A percentile compares a stretch with the other conserved stretches of the same genome.
Conservation (phyloP, 306 rosid genomes). For the Lupinus albus region DNA sequence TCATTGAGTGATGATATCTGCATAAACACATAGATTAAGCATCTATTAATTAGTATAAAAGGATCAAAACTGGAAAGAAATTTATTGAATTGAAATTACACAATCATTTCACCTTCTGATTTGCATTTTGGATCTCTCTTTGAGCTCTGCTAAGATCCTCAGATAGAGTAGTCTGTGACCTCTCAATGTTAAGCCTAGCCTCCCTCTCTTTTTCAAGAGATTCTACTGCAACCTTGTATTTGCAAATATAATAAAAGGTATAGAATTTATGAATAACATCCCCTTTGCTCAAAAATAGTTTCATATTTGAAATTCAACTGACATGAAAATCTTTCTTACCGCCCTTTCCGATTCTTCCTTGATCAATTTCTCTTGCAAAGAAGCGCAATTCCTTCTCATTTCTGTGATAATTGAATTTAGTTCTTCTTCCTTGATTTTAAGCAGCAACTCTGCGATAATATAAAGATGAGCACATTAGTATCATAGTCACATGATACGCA, state of each 20-base stretch:
- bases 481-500: no score
- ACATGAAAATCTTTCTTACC: slow-evolving; percentile 57
- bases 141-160: slow-evolving; percentile 89
- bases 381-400: slow-evolving; percentile 71
- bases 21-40: slow-evolving; percentile 39
- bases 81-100: slow-evolving; percentile 1
- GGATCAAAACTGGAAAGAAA: slow-evolving; percentile 16
- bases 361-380: slow-evolving; percentile 74
- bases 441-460: slow-evolving; percentile 58
- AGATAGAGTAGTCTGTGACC: slow-evolving; percentile 66
- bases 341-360: slow-evolving; percentile 81
- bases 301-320: neutral
- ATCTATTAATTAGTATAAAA: slow-evolving; percentile 8
- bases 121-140: slow-evolving; percentile 88
- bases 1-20: slow-evolving; percentile 93
- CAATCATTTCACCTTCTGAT: slow-evolving; percentile 73
- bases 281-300: slow-evolving; percentile 19
- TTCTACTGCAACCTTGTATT: slow-evolving; percentile 75
- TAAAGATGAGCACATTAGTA: slow-evolving; percentile 23
- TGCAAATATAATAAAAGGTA: slow-evolving; percentile 20
- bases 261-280: slow-evolving; percentile 28
- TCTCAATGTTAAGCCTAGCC: slow-evolving; percentile 74
- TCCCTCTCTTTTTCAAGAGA: slow-evolving; percentile 75
- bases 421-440: slow-evolving; percentile 86
- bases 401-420: slow-evolving; percentile 71